Evolutionary conservation across 352 stramenopile species (phyloP), one percentile per base, ranked within the genome.

Genomic region (Pythium folliculosum): DNA sequence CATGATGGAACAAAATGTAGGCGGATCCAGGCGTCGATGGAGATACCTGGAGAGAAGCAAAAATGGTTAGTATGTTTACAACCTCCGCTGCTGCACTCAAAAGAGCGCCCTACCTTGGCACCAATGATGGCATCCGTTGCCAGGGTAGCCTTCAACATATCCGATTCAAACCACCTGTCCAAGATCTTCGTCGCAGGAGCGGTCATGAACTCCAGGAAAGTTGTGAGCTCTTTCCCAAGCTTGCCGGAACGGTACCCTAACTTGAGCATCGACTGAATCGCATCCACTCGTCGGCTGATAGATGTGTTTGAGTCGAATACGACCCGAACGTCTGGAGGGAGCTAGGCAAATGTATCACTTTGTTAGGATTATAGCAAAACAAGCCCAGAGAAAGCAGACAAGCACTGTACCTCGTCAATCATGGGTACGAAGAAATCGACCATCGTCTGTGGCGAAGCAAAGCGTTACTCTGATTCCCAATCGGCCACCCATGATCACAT

Each of bases 41-140:
- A 17, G 83, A 91, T 17, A 94, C 73, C 85, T 93, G 40, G 22
- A 57, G 1, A 45, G 43, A 43, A 62, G 27, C 3, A 49, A 16
- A 16, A 21, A 21, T 40, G 8, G 35, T 40, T 13, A 40, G 8
- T 7, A 40, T 40, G 8, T 7, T 2, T 16, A 40, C 35, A 32
- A 32, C 5, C 27, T 32, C 27, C 3, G 27, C 27, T 32, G 27
- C 27, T 32, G 27, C 22, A 48, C 19, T 22, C 43, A 48, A 22
- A 22, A 1, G 16, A 12, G 17, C 16, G 43, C 3, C 63, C 25
- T 19, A 95, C 83, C 75, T 94, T 91, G 2, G 90, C 91, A 2
- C 91, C 91, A 57, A 97, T 97, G 63, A 97, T 94, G 14, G 91
- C 91, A 63, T 97, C 91, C 1, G 91, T 97, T n/a, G 91, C 91